Evolutionary conservation across 2,329 filamentous ascomycete genomes (phyloP).

Genomic region (Colletotrichum filicis): DNA sequence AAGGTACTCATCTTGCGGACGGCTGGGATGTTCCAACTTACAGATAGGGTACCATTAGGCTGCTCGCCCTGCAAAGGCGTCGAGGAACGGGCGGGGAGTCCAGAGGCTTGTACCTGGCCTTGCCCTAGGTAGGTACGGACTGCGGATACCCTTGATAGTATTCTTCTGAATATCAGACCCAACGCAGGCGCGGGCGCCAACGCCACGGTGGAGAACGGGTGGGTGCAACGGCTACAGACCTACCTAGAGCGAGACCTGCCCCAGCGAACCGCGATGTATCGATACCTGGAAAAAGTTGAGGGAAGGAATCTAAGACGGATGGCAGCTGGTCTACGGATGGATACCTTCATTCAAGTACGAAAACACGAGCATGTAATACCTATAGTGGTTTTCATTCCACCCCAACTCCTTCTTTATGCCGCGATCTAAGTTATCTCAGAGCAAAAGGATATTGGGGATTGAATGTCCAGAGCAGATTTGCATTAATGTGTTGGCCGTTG

Average conservation of each 20-base stretch:
- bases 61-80: not conserved
- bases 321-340: not conserved
- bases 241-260: not conserved
- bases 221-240: slow-evolving; percentile 2
- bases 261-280: not conserved
- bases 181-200: not conserved
- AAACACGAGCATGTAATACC: too few relatives aligned
- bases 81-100: not conserved
- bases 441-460: too few relatives aligned
- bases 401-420: too few relatives aligned
- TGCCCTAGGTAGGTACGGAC: not conserved
- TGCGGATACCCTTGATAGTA: not conserved
- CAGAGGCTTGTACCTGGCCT: not conserved
- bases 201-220: not conserved
- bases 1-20: not conserved
- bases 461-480: too few relatives aligned
- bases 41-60: not conserved
- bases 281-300: not conserved
- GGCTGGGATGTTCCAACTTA: too few relatives aligned
- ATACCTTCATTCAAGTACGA: too few relatives aligned
- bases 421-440: too few relatives aligned
- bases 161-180: not conserved
- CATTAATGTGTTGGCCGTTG: too few relatives aligned
- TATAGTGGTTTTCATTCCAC: too few relatives aligned
- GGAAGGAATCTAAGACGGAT: not conserved